These are phyloP conservation scores for Eucalyptus cloeziana DNA, from an alignment of 345 rosid species.

Conservation along the genomic window DNA sequence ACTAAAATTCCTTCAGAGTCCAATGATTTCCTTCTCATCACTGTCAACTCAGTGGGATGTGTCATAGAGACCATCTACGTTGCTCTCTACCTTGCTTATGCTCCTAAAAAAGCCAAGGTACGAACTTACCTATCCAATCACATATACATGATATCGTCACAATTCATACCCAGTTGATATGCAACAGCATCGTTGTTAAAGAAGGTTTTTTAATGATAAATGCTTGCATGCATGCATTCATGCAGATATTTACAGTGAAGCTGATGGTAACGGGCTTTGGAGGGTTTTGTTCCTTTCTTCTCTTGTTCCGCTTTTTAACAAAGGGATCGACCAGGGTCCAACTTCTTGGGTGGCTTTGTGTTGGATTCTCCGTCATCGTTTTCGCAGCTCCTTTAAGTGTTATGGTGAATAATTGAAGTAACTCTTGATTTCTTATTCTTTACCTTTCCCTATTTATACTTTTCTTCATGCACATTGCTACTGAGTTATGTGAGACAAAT, in stretches of 20 bases:
- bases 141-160: too few relatives aligned
- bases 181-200: too few relatives aligned
- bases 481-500: neutral
- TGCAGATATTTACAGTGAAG: constrained; percentile 52
- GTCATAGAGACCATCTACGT: too few relatives aligned
- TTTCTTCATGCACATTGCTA: neutral
- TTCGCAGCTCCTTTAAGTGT: constrained; percentile 33
- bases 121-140: too few relatives aligned
- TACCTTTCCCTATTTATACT: neutral
- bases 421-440: neutral
- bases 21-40: too few relatives aligned
- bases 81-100: too few relatives aligned
- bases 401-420: constrained; percentile 9
- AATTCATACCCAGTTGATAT: too few relatives aligned
- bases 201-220: too few relatives aligned
- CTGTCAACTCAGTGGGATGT: too few relatives aligned
- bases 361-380: constrained; percentile 2
- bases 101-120: too few relatives aligned
- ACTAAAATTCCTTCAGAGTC: too few relatives aligned
- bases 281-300: constrained; percentile 28
- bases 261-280: constrained; percentile 45
- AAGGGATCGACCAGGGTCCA: constrained; percentile 8
- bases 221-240: too few relatives aligned
- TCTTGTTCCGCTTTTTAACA: constrained; percentile 29
- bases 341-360: constrained; percentile 42